Conservation (phyloP, 2,329 filamentous ascomycete species). For the Xylaria digitata region DNA sequence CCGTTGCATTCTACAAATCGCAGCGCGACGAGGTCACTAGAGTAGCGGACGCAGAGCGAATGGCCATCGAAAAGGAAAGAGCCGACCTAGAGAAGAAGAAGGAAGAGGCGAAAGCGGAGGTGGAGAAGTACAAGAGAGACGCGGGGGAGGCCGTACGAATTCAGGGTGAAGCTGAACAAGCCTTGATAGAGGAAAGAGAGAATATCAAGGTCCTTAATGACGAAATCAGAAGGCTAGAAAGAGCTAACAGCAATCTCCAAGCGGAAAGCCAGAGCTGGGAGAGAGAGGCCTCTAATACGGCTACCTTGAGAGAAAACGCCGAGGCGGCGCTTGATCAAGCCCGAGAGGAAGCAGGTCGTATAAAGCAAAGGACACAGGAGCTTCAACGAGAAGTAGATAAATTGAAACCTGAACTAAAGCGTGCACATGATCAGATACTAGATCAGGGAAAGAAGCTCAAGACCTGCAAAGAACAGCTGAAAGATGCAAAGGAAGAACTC, state of each 20-base stretch:
- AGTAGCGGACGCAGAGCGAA: neutral
- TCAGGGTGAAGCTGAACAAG: neutral
- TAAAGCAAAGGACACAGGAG: neutral
- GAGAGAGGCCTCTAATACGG: neutral
- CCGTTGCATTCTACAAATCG: neutral
- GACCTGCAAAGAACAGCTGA: neutral
- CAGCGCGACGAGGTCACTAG: neutral
- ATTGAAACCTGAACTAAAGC: neutral
- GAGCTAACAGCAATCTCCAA: no score
- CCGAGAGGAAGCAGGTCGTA: neutral
- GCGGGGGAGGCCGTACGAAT: neutral
- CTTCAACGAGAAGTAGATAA: neutral
- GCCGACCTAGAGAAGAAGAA: constrained; percentile 1
- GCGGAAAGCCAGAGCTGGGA: neutral
- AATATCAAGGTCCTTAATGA: neutral
- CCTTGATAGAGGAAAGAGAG: neutral
- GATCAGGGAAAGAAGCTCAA: neutral
- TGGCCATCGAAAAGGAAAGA: constrained; percentile 3
- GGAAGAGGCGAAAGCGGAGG: neutral
- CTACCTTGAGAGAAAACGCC: neutral
- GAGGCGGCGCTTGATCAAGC: neutral
- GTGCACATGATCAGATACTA: neutral
- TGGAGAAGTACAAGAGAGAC: constrained; percentile 8
- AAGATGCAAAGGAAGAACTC: neutral
- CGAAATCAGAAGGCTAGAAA: neutral